Evolutionary conservation across 1,139 yeast genomes (phyloP), one percentile per base, ranked within the genome.

Genomic region (Hanseniaspora gamundiae): DNA sequence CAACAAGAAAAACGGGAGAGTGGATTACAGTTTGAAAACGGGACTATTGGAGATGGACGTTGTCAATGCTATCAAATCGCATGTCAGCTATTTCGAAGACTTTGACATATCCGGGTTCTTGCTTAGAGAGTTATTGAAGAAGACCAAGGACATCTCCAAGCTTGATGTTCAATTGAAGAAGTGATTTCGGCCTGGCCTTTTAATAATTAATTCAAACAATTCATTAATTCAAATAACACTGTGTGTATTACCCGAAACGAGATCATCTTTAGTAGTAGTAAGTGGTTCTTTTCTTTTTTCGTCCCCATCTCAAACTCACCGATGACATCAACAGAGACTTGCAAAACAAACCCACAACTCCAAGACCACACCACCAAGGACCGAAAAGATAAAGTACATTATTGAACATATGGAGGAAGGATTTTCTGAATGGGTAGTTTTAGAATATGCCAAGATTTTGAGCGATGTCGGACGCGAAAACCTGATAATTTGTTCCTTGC

Each of bases 401-500:
- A 86, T 91, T 46, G 98, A 91, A 65, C 98, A 91, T 61, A 87
- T 91, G 96, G 98, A 91, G 63, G 84, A 80, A 49, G 96, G 95
- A 1, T 86, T 91, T 71, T 85, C 95, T 52, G 93, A 84, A 55
- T 91, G 98, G 98, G 97, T 88, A 38, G 73, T 76, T 39, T 71
- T 91, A 21, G 98, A 91, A 58, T 91, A 91, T 61, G 67, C 77
- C 27, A 86, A 83, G 56, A 87, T 91, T 47, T 76, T 87, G 44
- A 68, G 74, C 45, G 96, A 88, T 51, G 80, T 91, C 6, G 96
- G 96, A 2, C 66, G 68, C 28, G 78, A 76, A 33, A 86, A 87
- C 60, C 69, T 91, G 43, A 67, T 81, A 42, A 68, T 91, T 49
- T 78, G 95, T 0, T 87, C 96, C 1, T 69, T 91, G 40, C 88